Percentiles rank a stretch among this genome's conserved stretches.
These are phyloP conservation scores for Trichophyton benhamiae DNA, from an alignment of 2,329 filamentous ascomycete species.

Conservation along the genomic window DNA sequence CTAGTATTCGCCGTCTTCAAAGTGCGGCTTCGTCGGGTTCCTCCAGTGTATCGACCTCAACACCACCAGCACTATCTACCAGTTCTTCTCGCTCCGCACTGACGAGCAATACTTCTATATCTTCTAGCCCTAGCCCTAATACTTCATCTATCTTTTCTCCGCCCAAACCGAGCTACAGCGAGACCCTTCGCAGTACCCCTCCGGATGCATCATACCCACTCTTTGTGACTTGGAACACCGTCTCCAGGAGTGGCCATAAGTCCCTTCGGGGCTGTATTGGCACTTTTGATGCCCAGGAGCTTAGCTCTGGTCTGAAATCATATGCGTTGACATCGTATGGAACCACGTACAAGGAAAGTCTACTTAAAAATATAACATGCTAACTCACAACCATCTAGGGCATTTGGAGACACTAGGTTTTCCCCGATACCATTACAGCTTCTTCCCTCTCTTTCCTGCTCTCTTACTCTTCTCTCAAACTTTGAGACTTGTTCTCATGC, in stretches of 20 bases:
- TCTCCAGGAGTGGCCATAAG: conserved; percentile 49
- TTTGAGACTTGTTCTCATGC: conserved; percentile 64
- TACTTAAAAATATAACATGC: conserved; percentile 5
- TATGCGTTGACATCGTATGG: conserved; percentile 71
- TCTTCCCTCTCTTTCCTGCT: conserved; percentile 37
- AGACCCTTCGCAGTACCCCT: conserved; percentile 3
- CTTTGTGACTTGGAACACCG: conserved; percentile 89
- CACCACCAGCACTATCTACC: conserved; percentile 35
- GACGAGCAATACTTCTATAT: conserved; percentile 30
- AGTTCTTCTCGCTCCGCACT: conserved; percentile 36
- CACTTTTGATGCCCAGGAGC: conserved; percentile 69
- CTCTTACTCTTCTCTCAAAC: conserved; percentile 71
- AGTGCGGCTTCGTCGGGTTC: conserved; percentile 25
- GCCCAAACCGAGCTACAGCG: conserved; percentile 4
- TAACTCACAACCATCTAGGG: conserved; percentile 18
- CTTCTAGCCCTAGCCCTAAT: conserved; percentile 30
- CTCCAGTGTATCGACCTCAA: conserved; percentile 23
- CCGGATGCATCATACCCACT: conserved; percentile 46
- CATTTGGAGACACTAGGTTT: conserved; percentile 53
- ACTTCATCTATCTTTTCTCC: conserved; percentile 24
- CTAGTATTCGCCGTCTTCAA: conserved; percentile 25
- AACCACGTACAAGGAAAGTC: conserved; percentile 3
- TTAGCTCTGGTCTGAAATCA: conserved; percentile 58
- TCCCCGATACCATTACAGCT: conserved; percentile 43
- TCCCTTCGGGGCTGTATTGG: conserved; percentile 87